Base-by-base conservation (phyloP, 2,329 filamentous ascomycete genomes). In the Neofusicoccum sp. region DNA sequence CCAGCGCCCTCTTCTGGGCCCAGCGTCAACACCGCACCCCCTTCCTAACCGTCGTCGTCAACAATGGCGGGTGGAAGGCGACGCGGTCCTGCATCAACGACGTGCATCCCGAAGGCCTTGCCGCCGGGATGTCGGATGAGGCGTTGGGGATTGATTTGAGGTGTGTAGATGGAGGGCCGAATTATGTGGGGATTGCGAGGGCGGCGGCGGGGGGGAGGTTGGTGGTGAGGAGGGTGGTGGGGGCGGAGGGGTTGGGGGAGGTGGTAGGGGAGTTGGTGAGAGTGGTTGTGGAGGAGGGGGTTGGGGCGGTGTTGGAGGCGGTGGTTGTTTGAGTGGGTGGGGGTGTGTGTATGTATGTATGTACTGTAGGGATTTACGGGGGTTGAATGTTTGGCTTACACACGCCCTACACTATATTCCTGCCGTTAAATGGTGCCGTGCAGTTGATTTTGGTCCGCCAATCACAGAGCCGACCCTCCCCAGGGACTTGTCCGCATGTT, bases 1-100 rank as follows among this genome's bases (percentile, higher is more conserved):
- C 83, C 0, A 78, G 78, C 1, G 84, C 80, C 31, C 82, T 83
- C 6, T 80, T 84, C 70, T 85, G 83, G 83, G 82, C 85, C 44
- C 75, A 81, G 6, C 76, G 74, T 65, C 76, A 82, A 20, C 85
- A 85, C 65, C 73, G 78, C 30, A 83, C 84, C 20, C 83, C 83
- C 0, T 72, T 84, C 2, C 64, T 85, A 64, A 84, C 82, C 0
- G 79, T 85, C 61, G 78, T 85, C 4, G 70, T 85, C 31, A 85
- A 85, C 65, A 85, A 85, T 70, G 80, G 82, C 65, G 82, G 83
- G 28, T 58, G 53, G 53, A 44, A 45, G 30, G 53, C 53, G 1
- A 58, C 53, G 14, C 9, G 53, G 3, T 45, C 38, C 1, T 58
- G 53, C 24, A 44, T 58, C 40, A 45, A 44, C 11, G 53, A 58